phyloP scores from a whole-genome alignment of 257 asterid species.

The Salvia rosmarinus region DNA sequence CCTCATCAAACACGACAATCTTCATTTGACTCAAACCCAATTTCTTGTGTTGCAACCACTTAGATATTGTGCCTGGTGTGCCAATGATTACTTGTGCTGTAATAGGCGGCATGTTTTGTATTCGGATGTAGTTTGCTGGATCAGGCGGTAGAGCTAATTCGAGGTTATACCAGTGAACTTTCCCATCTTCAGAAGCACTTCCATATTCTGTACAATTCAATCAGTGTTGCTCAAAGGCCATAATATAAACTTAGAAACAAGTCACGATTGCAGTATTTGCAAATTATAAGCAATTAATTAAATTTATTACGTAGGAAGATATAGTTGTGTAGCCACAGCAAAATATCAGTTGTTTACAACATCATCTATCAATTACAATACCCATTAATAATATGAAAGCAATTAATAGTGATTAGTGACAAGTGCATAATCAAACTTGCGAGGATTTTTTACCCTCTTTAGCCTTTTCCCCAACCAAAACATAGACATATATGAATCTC shows the following conservation, averaged over 20 bases:
- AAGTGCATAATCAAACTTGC: neutral
- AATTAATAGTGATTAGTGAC: neutral
- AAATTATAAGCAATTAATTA: too few relatives aligned
- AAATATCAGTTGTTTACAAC: neutral
- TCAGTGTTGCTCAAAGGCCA: conserved; percentile 26
- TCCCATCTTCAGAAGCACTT: conserved; percentile 92
- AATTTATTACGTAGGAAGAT: neutral
- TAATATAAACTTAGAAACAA: neutral
- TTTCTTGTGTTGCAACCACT: conserved; percentile 67
- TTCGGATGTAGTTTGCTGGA: conserved; percentile 50
- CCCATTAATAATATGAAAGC: neutral
- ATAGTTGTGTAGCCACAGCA: neutral
- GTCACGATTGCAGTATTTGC: neutral
- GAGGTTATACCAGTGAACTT: conserved; percentile 79
- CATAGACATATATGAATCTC: neutral
- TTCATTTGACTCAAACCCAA: conserved; percentile 76
- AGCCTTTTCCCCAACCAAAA: neutral
- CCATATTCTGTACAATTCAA: conserved; percentile 71
- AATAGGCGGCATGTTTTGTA: conserved; percentile 61
- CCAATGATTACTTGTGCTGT: conserved; percentile 87
- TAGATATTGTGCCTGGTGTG: conserved; percentile 89
- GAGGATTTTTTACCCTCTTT: too few relatives aligned
- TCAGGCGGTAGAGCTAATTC: conserved; percentile 72
- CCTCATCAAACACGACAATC: conserved; percentile 95
- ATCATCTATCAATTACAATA: neutral